Evolutionary conservation across 305 asterid genomes (phyloP).

Genomic region (Fraxinus floribunda): DNA sequence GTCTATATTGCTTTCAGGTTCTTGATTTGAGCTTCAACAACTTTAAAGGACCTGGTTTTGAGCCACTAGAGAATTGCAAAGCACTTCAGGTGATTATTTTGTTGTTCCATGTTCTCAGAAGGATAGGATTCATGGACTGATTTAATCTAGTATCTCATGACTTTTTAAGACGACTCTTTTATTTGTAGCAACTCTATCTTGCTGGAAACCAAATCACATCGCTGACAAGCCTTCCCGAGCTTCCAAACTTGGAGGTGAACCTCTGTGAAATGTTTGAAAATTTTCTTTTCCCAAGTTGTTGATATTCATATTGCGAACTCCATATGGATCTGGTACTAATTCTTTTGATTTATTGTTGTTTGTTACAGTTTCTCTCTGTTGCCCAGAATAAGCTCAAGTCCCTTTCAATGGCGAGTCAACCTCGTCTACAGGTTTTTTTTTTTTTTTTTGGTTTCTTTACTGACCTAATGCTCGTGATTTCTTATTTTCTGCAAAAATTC

Average conservation of each 20-base stretch:
- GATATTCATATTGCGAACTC: conserved; percentile 15
- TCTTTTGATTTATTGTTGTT: conserved; percentile 13
- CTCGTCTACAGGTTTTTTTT: conserved; percentile 93
- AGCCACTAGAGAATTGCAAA: conserved; percentile 92
- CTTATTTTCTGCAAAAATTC: conserved; percentile 17
- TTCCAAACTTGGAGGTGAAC: conserved; percentile 95
- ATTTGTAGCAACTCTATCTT: conserved; percentile 92
- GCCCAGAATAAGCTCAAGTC: conserved; percentile 98
- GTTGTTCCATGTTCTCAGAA: conserved; percentile 15
- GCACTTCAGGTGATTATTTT: conserved; percentile 71
- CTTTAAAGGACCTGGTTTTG: conserved; percentile 99
- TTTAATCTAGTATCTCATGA: conserved; percentile 10
- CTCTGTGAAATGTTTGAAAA: conserved; percentile 20
- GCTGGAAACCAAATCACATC: conserved; percentile 98
- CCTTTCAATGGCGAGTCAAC: conserved; percentile 97
- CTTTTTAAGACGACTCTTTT: conserved; percentile 21
- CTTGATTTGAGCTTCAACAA: conserved; percentile 99
- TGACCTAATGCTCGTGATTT: conserved; percentile 14
- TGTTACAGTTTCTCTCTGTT: conserved; percentile 87
- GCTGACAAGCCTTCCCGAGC: conserved; percentile 93
- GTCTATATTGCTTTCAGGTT: conserved; percentile 53
- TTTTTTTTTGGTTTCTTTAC: conserved; percentile 26
- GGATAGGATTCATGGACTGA: conserved; percentile 3
- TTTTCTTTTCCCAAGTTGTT: conserved; percentile 10
- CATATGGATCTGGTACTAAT: conserved; percentile 17